Conservation (phyloP, 164 flowering plant genomes). For the Vitis labrusca region DNA sequence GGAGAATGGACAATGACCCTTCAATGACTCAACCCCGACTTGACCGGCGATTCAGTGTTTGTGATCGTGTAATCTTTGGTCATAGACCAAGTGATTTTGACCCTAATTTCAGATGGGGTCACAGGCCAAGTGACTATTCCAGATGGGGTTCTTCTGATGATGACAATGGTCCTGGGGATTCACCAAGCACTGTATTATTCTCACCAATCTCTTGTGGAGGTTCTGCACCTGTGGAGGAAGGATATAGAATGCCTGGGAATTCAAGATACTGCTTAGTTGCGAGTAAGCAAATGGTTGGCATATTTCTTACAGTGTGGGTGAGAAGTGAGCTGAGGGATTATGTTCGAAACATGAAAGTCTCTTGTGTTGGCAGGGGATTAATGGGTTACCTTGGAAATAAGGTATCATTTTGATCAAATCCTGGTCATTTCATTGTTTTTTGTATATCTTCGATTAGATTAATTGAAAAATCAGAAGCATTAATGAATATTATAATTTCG, state of each 20-base stretch:
- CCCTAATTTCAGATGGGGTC: constrained; percentile 29
- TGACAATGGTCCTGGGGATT: constrained; percentile 60
- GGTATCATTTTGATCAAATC: constrained; percentile 28
- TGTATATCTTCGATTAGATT: neutral
- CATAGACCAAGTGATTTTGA: constrained; percentile 55
- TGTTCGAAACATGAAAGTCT: constrained; percentile 65
- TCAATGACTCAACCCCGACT: constrained; percentile 54
- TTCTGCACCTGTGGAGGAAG: constrained; percentile 36
- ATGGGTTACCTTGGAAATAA: constrained; percentile 83
- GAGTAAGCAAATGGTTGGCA: constrained; percentile 79
- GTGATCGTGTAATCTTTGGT: constrained; percentile 66
- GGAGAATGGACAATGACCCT: constrained; percentile 58
- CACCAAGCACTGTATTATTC: constrained; percentile 66
- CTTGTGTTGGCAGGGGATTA: constrained; percentile 76
- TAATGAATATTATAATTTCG: neutral
- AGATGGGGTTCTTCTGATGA: constrained; percentile 76
- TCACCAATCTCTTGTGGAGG: constrained; percentile 53
- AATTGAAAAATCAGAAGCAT: neutral
- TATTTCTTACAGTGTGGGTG: constrained; percentile 70
- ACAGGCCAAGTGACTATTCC: constrained; percentile 40
- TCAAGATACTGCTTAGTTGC: constrained; percentile 68
- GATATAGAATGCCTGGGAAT: constrained; percentile 37
- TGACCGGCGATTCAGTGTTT: constrained; percentile 66
- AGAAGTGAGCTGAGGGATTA: constrained; percentile 58
- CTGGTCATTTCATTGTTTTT: neutral